Percentiles rank a stretch among this genome's conserved stretches.
Evolutionary conservation across 352 stramenopile species (phyloP).

Genomic region (Phytophthora capsici): DNA sequence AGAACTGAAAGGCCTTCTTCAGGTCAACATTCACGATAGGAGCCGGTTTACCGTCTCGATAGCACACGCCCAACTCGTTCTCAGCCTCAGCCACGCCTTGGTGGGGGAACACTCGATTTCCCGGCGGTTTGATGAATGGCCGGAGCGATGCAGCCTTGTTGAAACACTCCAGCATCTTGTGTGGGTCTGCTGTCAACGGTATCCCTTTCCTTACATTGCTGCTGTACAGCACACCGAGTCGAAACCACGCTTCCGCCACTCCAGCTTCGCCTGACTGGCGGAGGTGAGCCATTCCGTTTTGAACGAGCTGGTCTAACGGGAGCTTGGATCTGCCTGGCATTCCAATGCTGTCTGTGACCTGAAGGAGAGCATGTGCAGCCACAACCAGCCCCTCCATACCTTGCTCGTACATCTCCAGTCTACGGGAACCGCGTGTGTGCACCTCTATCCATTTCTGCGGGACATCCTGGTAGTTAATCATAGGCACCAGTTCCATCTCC

Average conservation of each 20-base stretch:
- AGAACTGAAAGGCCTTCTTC: conserved; percentile 38
- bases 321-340: conserved; percentile 21
- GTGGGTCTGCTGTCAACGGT: conserved; percentile 26
- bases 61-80: conserved; percentile 44
- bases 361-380: conserved; percentile 26
- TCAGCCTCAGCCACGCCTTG: conserved; percentile 46
- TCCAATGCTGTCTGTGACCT: conserved; percentile 34
- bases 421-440: conserved; percentile 21
- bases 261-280: conserved; percentile 39
- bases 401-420: conserved; percentile 30
- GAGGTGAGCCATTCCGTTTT: conserved; percentile 31
- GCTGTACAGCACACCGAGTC: conserved; percentile 45
- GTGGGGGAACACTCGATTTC: conserved; percentile 35
- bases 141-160: conserved; percentile 37
- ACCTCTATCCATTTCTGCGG: conserved; percentile 38
- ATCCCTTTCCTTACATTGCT: conserved; percentile 28
- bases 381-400: conserved; percentile 30
- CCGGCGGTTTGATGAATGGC: conserved; percentile 43
- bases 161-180: conserved; percentile 44
- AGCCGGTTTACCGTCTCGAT: conserved; percentile 38
- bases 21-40: conserved; percentile 22
- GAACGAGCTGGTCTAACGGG: conserved; percentile 19
- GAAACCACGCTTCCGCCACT: conserved; percentile 47
- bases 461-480: conserved; percentile 47
- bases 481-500: conserved; percentile 32